Evolutionary conservation across 192 early-diverging fungal species (phyloP).

Genomic region (Coemansia sp.): DNA sequence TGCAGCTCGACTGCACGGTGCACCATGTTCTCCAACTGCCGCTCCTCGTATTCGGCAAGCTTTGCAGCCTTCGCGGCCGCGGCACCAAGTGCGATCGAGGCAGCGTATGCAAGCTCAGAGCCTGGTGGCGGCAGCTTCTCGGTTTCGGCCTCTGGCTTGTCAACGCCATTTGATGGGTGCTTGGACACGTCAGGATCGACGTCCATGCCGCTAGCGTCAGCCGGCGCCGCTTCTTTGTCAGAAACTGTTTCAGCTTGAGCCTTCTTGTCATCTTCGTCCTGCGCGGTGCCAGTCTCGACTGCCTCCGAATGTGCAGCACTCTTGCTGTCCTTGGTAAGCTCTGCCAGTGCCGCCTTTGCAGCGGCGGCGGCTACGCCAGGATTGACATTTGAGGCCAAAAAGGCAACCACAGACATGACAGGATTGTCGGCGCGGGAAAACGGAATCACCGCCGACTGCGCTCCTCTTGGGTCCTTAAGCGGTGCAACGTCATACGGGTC

Average conservation of each 20-base stretch:
- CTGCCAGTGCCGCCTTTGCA: conserved; percentile 76
- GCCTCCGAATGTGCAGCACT: neutral
- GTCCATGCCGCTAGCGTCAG: neutral
- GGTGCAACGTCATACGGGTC: conserved; percentile 64
- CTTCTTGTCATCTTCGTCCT: neutral
- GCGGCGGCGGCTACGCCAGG: conserved; percentile 83
- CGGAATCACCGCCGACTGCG: conserved; percentile 64
- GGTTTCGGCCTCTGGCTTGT: conserved; percentile 15
- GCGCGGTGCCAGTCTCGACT: neutral
- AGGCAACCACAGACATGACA: conserved; percentile 84
- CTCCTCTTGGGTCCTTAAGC: conserved; percentile 7
- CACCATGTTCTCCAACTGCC: conserved; percentile 78
- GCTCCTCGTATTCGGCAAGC: conserved; percentile 79
- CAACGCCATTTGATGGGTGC: neutral
- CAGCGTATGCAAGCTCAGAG: conserved; percentile 70
- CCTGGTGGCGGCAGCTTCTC: conserved; percentile 11
- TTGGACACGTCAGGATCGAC: conserved; percentile 23
- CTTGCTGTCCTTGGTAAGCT: conserved; percentile 47
- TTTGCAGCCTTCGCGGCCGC: conserved; percentile 86
- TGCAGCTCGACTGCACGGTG: conserved; percentile 81
- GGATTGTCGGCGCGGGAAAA: conserved; percentile 85
- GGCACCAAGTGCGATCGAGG: conserved; percentile 82
- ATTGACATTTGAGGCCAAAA: conserved; percentile 80
- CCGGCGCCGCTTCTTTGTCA: conserved; percentile 3
- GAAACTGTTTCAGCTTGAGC: neutral